Base-by-base conservation (phyloP, 805 yeast species). In the Wickerhamomyces pijperi region DNA sequence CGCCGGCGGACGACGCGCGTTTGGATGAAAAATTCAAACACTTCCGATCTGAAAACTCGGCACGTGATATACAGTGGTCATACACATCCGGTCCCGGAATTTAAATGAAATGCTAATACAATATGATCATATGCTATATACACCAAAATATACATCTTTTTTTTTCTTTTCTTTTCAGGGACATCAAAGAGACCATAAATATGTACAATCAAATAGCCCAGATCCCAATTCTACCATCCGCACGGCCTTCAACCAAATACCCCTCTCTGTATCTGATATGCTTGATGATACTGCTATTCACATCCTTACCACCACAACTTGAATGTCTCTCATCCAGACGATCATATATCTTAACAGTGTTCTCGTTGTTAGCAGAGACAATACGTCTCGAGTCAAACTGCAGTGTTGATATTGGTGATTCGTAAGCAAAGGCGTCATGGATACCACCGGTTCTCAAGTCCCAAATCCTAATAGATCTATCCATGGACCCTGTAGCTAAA, bases 361-460 rank as follows among this genome's bases (percentile, higher is more conserved):
- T 56, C 43, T 72, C 76, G 36, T 62, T 61, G 29, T 72, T 69
- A 1, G 81, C 68, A 2, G 70, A 62, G 2, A 75, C 78, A 18
- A 82, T 70, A 42, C 74, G 64, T 35, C 72, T 55, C 5, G 66
- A 51, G 49, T 80, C 87, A 53, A 82, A 78, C 45, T 75, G 77
- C 35, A 82, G 51, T 8, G 76, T 62, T 2, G 67, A 54, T 17
- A 80, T 70, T 2, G 80, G 73, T 1, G 68, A 54, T 34, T 75
- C 77, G 46, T 76, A 78, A 1, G 79, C 75, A 56, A 75, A 74
- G 1, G 80, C 74, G 48, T 77, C 79, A 31, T 67, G 56, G 13
- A 80, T 66, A 2, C 72, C 64, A 13, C 88, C 87, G 1, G 74
- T 76, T 45, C 90, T 63, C 33, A 82, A 58, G 54, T 82, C 90